Evolutionary conservation across 257 asterid genomes (phyloP), one percentile per base, ranked within the genome.

Genomic region (Nicotiana attenuata): DNA sequence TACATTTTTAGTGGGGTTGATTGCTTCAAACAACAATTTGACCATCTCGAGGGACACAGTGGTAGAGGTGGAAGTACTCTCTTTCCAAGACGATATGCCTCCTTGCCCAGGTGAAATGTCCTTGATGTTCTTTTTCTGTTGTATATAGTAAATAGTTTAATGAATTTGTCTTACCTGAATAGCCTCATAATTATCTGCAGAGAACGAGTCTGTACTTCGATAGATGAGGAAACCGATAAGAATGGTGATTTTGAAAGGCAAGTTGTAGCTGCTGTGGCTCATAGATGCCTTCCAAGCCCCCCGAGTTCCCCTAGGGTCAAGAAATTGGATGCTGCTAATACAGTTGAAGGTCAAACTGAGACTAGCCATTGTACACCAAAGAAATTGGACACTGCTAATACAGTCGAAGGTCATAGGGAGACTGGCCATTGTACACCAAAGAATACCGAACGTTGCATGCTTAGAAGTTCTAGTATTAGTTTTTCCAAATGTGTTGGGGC

Each of bases 21-120:
- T 65, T 94, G 92, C 86, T 95, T 95, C 80, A 95, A 92, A 91
- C 97, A 91, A 83, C 96, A 92, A 82, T 95, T 95, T 86, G 88
- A 91, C 83, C 93, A 93, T 14, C 97, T 95, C 2, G 98, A 95
- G 91, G 97, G 91, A 50, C 94, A 89, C 28, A 82, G 82, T 10
- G 97, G 96, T 38, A 92, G 88, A 89, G 88, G 69, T 65, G 85
- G 85, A 76, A 90, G 88, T 87, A 81, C 83, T 77, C 88, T 75
- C 64, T 75, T 94, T 86, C 97, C 97, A 47, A 89, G 99, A 82
- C 94, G 97, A 38, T 94, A 95, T 87, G 96, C 98, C 69, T 93
- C 99, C 33, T 87, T 93, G 87, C 99, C 99, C 65, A 91, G 99
- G 99, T 92, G 85, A 83, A 78, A 64, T 75, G 64, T 2, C 80